Evolutionary conservation across 768 basidiomycete species (phyloP), one percentile per base, ranked within the genome.

Genomic region (Polyporus arcularius): DNA sequence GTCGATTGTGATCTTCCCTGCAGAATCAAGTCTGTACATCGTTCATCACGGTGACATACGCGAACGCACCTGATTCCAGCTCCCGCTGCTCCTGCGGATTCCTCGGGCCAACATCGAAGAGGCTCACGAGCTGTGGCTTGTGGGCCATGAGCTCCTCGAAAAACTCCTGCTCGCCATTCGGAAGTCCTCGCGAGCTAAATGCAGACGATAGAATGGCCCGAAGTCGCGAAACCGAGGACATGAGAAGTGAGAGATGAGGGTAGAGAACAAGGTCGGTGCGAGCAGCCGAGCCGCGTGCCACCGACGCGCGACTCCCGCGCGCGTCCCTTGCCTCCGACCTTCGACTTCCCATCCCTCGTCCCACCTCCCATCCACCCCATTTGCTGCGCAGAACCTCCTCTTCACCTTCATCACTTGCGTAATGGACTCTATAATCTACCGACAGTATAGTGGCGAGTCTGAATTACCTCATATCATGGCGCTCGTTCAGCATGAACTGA

Each of bases 401-500:
- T 21, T 35, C 47, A 31, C 26, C 30, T 12, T 39, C 30, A 41
- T 56, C 18, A 28, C 30, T 15, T 42, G 16, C 47, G 38, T 48
- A 35, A 66, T 61, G 63, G 54, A 66, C 59, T 48, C 58, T 43
- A 85, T 88, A 61, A 69, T 76, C 56, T 94, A 94, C 76, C 83
- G 91, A 65, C 82, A 82, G 66, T 94, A 94, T 73, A 65, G 75
- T 53, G 90, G 90, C 68, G 90, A 93, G 75, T 76, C 82, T 7
- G 92, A 94, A 74, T 80, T 94, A 46, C 85, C 86, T 5, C 85
- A 86, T 65, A 89, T 98, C 69, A 94, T 96, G 85, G 79, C 82
- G 18, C 83, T 98, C 60, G 90, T 96, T 4, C 90, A 96, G 78
- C 88, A 82, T 68, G 95, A 97, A 76, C 85, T 98, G 69, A 93